Percentiles rank a stretch among this genome's conserved stretches.
Conservation (phyloP, 306 rosid species). For the Cicer judaicum region DNA sequence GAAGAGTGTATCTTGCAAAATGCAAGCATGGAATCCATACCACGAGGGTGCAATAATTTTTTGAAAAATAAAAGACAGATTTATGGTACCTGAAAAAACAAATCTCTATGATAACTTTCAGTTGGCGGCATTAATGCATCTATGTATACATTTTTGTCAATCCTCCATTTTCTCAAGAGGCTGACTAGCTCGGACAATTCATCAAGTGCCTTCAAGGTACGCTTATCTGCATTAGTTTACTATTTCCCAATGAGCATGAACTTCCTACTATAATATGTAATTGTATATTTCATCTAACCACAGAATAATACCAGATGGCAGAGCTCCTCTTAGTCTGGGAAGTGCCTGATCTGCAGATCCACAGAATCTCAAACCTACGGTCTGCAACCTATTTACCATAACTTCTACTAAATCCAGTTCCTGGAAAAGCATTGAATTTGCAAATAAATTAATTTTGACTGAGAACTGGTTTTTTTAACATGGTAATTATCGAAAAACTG, state of each 20-base stretch:
- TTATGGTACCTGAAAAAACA: conserved; percentile 85
- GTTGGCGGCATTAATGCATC: conserved; percentile 90
- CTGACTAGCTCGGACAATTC: conserved; percentile 80
- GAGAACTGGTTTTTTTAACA: conserved; percentile 23
- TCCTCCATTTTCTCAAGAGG: conserved; percentile 85
- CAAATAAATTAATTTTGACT: conserved; percentile 28
- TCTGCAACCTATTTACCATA: conserved; percentile 91
- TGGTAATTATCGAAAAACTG: conserved; percentile 11
- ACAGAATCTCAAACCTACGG: conserved; percentile 87
- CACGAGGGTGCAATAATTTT: conserved; percentile 19
- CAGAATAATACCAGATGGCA: conserved; percentile 68
- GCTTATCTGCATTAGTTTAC: conserved; percentile 69
- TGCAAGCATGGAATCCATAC: conserved; percentile 5
- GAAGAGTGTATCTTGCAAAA: conserved; percentile 22
- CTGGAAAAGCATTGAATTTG: conserved; percentile 51
- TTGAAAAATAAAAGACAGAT: not conserved
- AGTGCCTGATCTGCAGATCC: conserved; percentile 87
- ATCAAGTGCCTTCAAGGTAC: conserved; percentile 83
- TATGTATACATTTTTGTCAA: conserved; percentile 69
- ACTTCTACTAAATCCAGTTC: conserved; percentile 83
- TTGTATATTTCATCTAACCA: conserved; percentile 26
- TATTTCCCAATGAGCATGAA: conserved; percentile 37
- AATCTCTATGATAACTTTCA: conserved; percentile 81
- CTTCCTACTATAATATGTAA: conserved; percentile 24
- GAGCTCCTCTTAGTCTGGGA: conserved; percentile 94